These are phyloP conservation scores for Sporisorium graminicola DNA, from an alignment of 1,284 basidiomycete species.

Conservation along the genomic window DNA sequence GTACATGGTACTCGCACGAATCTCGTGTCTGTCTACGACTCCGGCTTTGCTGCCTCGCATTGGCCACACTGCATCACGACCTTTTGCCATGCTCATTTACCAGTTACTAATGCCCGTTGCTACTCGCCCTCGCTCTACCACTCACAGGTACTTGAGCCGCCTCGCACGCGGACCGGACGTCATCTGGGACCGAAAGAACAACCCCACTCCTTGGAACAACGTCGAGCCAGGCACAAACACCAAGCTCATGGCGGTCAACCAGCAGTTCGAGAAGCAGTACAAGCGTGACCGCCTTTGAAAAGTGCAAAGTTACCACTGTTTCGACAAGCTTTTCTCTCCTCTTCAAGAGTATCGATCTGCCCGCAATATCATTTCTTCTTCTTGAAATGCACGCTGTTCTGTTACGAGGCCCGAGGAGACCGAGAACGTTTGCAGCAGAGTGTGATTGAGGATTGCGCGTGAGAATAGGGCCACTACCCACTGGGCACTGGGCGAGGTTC, in stretches of 20 bases:
- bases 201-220: constrained; percentile 67
- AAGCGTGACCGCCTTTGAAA: constrained; percentile 63
- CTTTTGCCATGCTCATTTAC: not conserved
- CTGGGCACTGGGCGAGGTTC: no score
- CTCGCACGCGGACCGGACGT: constrained; percentile 64
- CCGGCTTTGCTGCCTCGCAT: no score
- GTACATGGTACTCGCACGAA: no score
- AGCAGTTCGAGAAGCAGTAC: constrained; percentile 61
- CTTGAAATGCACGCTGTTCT: no score
- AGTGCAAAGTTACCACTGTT: not conserved
- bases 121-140: not conserved
- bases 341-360: no score
- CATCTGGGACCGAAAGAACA: constrained; percentile 69
- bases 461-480: no score
- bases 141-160: constrained; percentile 56
- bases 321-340: not conserved
- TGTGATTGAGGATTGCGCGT: no score
- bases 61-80: no score
- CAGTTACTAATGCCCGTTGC: not conserved
- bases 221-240: constrained; percentile 64
- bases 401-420: no score
- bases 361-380: not conserved
- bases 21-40: no score
- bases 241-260: constrained; percentile 64
- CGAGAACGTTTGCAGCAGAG: no score